Percentiles rank a stretch among this genome's conserved stretches.
Conservation (phyloP, 129 eudicot genomes). For the Lactuca sativa region DNA sequence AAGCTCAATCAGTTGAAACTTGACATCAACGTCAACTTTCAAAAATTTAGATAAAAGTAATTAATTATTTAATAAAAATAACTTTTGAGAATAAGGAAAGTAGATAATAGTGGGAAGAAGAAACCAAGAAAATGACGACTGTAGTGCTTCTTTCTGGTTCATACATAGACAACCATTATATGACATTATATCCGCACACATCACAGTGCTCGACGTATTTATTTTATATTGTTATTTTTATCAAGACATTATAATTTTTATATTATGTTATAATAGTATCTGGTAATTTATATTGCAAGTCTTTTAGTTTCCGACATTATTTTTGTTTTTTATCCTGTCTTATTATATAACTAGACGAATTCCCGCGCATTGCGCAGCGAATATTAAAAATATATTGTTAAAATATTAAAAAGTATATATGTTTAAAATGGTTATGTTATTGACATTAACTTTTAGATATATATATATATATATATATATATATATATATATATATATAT, state of each 20-base stretch:
- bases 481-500: too few species aligned
- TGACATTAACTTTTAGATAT: too few species aligned
- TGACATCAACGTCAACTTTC: neutral
- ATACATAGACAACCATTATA: neutral
- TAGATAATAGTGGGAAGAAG: conserved; percentile 16
- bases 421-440: too few species aligned
- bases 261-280: neutral
- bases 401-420: too few species aligned
- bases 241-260: neutral
- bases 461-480: too few species aligned
- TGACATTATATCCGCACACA: neutral
- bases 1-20: neutral
- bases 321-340: conserved; percentile 5
- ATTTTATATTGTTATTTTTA: neutral
- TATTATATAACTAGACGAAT: too few species aligned
- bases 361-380: too few species aligned
- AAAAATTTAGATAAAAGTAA: neutral
- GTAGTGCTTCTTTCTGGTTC: conserved; percentile 18
- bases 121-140: conserved; percentile 20
- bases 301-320: conserved; percentile 1
- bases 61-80: neutral
- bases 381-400: too few species aligned
- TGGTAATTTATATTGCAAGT: neutral
- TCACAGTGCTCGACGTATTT: neutral
- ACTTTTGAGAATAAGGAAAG: conserved; percentile 1